phyloP scores from a whole-genome alignment of 2,329 filamentous ascomycete genomes.

The Claviceps capensis region DNA sequence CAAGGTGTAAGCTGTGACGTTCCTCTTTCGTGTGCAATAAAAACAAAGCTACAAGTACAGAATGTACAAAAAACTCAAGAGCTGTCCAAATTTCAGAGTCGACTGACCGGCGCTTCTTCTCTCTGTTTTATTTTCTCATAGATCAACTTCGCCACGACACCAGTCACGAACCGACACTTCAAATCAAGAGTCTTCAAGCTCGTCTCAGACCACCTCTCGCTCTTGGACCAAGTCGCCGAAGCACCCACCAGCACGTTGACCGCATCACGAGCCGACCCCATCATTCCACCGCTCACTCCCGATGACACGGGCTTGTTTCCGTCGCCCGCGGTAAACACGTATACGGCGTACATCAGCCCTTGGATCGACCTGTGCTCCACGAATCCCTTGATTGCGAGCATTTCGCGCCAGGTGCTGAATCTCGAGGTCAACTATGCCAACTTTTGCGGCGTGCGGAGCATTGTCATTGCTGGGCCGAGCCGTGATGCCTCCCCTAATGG shows the following conservation, averaged over 20 bases:
- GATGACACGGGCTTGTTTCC: slow-evolving; percentile 66
- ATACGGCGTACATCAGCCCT: slow-evolving; percentile 68
- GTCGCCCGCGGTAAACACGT: slow-evolving; percentile 52
- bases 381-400: slow-evolving; percentile 68
- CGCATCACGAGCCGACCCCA: slow-evolving; percentile 38
- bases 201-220: slow-evolving; percentile 39
- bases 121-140: slow-evolving; percentile 17
- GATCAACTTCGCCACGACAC: slow-evolving; percentile 69
- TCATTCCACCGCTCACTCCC: slow-evolving; percentile 57
- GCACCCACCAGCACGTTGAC: slow-evolving; percentile 26
- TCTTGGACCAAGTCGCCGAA: slow-evolving; percentile 27
- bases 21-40: not conserved
- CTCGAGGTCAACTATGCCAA: slow-evolving; percentile 89
- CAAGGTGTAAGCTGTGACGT: slow-evolving; percentile 43
- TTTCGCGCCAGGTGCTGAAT: slow-evolving; percentile 81
- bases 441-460: slow-evolving; percentile 78
- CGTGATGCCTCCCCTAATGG: slow-evolving; percentile 41
- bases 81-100: not conserved
- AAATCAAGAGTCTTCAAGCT: slow-evolving; percentile 52
- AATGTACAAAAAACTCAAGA: too few relatives aligned
- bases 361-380: slow-evolving; percentile 86
- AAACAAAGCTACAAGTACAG: too few relatives aligned
- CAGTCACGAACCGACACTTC: slow-evolving; percentile 64
- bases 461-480: slow-evolving; percentile 69
- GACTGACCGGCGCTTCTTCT: not conserved